Percentiles rank a stretch among this genome's conserved stretches.
phyloP scores from a whole-genome alignment of 2,329 filamentous ascomycete genomes.

The Fusarium sambucinum region DNA sequence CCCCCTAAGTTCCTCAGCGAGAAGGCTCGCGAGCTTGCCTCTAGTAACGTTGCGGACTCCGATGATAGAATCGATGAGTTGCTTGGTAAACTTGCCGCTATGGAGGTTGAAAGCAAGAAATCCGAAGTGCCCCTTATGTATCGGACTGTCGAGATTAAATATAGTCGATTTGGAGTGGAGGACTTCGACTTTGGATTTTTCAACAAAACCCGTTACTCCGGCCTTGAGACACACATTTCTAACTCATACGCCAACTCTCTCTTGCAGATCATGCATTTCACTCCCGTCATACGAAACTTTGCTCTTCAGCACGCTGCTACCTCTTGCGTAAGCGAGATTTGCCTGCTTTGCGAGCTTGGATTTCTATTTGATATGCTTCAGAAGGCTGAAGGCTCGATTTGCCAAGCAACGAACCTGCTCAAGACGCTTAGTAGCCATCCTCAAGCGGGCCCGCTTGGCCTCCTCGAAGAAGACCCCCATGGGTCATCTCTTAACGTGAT shows the following conservation, averaged over 20 bases:
- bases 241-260: constrained; percentile 97
- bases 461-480: constrained; percentile 86
- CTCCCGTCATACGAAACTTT: constrained; percentile 86
- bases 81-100: constrained; percentile 73
- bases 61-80: constrained; percentile 67
- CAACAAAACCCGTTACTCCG: constrained; percentile 92
- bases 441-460: constrained; percentile 79
- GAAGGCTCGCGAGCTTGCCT: constrained; percentile 78
- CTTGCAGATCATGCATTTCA: constrained; percentile 91
- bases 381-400: constrained; percentile 93
- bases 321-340: constrained; percentile 83
- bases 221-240: constrained; percentile 93
- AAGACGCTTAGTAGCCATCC: constrained; percentile 88
- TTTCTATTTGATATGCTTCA: constrained; percentile 98
- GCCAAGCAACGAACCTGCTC: constrained; percentile 94
- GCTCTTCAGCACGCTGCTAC: constrained; percentile 90
- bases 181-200: constrained; percentile 99
- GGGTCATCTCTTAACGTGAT: constrained; percentile 81
- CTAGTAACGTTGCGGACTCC: constrained; percentile 56
- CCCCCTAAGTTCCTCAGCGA: constrained; percentile 96
- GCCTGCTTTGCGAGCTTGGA: constrained; percentile 92
- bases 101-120: constrained; percentile 79
- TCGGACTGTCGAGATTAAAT: constrained; percentile 96
- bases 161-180: constrained; percentile 98
- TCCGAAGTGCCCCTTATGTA: constrained; percentile 90